Base-by-base conservation (phyloP, 1,284 basidiomycete genomes). In the Ustilago trichophora region DNA sequence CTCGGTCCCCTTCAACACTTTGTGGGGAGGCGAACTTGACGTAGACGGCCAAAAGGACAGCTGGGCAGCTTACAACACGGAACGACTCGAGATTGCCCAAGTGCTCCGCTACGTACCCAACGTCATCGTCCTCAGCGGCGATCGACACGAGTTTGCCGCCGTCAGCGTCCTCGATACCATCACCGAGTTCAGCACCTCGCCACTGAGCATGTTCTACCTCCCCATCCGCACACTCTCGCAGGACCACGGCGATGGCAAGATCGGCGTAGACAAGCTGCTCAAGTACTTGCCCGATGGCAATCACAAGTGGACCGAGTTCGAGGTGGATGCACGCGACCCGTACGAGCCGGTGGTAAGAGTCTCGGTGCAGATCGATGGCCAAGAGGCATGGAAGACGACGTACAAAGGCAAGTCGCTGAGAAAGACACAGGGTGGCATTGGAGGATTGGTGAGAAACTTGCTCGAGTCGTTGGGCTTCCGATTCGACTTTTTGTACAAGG, bases 101-200 rank as follows among this genome's bases (percentile, higher is more conserved):
- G 67, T 77, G 26, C 56, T 80, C 31, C 72, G 76, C 33, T 85
- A 87, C 46, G 87, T 92, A 6, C 89, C 89, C 4, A 91, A 92
- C 75, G 86, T 89, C 26, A 83, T 90, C 69, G 78, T 91, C 37
- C 82, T 80, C 24, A 78, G 75, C 44, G 78, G 80, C 16, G 90
- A 91, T 78, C 85, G 90, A 9, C 91, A 92, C 81, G 90, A 92
- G 80, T 91, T 91, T 77, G 90, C 90, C 3, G 87, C 87, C 3
- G 80, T 76, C 8, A 67, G 60, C 44, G 60, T 81, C 18, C 62
- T 63, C 8, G 59, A 84, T 11, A 83, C 84, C 10, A 83, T 87
- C 18, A 78, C 84, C 44, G 87, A 88, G 76, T 84, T 88, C 71
- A 86, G 85, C 51, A 88, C 87, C 35, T 87, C 88, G 65, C 90